Evolutionary conservation across 2,329 filamentous ascomycete genomes (phyloP), one percentile per base, ranked within the genome.

Genomic region (Pleurostoma richardsiae): DNA sequence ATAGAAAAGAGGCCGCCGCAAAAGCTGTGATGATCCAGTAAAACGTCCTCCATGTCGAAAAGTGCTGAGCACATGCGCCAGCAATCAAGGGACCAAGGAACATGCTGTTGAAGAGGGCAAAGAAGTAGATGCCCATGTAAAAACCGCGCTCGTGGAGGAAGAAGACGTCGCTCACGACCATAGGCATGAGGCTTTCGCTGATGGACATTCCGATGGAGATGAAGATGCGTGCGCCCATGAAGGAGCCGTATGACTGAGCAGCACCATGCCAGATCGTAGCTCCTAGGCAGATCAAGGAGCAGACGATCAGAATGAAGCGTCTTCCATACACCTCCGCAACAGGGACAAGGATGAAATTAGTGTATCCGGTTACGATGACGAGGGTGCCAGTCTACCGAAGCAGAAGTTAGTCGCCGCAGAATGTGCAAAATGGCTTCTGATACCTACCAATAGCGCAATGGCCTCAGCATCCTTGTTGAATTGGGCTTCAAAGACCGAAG

Each of bases 131-230:
- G n/a, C 33, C 33, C 8, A 36, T n/a, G 33, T 36, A 36, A 8
- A 8, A 8, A 8, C 80, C 80, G 47, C 80, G 70, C 42, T 83
- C 76, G 52, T 82, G 77, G 6, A 84, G 65, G 62, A 84, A 83
- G 56, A 79, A 78, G 19, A 82, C 72, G 55, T 83, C 80, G 3
- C 79, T 76, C 53, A 83, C 82, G 44, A 83, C 71, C 26, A 73
- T 71, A 1, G 79, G 79, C 59, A 79, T 76, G 4, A 77, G 72
- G 0, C 76, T 81, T 63, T 84, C 79, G 3, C 74, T 72, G 5
- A 79, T 77, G 2, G 78, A 79, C 47, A 77, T 77, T 7, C 76
- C 79, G 45, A 83, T 72, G 0, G 79, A 79, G 55, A 81, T 82
- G 5, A 83, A 63, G 53, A 79, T 67, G 47, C 68, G 81, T 46